phyloP scores from a whole-genome alignment of 1,284 basidiomycete genomes.

The Cryptococcus wingfieldii region DNA sequence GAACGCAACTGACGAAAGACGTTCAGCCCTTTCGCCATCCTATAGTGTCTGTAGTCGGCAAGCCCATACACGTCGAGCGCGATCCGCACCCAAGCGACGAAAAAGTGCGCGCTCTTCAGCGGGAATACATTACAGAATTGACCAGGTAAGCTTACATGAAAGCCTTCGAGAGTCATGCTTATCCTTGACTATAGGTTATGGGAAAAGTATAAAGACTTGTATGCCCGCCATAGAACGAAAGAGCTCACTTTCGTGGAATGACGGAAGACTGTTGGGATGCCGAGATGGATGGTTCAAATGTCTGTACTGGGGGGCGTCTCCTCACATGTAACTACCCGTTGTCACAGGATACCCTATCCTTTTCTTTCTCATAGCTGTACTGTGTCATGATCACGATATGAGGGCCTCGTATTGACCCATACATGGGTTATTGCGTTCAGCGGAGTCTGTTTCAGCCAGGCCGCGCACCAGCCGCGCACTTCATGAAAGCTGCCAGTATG shows the following conservation, averaged over 20 bases:
- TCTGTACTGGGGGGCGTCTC: not conserved
- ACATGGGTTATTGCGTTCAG: too few species aligned
- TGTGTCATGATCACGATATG: not conserved
- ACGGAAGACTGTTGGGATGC: not conserved
- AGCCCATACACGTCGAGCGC: constrained; percentile 75
- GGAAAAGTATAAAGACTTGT: constrained; percentile 75
- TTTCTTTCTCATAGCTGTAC: not conserved
- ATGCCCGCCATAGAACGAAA: constrained; percentile 47
- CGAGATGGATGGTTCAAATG: not conserved
- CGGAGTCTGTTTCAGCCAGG: too few species aligned
- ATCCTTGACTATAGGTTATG: constrained; percentile 66
- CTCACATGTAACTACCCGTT: not conserved
- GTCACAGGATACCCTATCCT: not conserved
- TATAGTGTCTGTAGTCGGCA: constrained; percentile 89
- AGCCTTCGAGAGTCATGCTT: not conserved
- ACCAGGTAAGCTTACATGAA: constrained; percentile 58
- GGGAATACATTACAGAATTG: constrained; percentile 85
- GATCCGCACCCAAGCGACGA: constrained; percentile 75
- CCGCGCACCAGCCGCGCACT: too few species aligned
- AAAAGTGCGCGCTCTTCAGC: constrained; percentile 73
- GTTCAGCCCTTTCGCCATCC: constrained; percentile 80
- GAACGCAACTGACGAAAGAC: constrained; percentile 6
- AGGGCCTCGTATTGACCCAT: too few species aligned
- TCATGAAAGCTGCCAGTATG: too few species aligned
- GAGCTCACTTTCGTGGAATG: constrained; percentile 47